phyloP scores from a whole-genome alignment of 192 early-diverging fungal species.

The Rhizophagus sp. region DNA sequence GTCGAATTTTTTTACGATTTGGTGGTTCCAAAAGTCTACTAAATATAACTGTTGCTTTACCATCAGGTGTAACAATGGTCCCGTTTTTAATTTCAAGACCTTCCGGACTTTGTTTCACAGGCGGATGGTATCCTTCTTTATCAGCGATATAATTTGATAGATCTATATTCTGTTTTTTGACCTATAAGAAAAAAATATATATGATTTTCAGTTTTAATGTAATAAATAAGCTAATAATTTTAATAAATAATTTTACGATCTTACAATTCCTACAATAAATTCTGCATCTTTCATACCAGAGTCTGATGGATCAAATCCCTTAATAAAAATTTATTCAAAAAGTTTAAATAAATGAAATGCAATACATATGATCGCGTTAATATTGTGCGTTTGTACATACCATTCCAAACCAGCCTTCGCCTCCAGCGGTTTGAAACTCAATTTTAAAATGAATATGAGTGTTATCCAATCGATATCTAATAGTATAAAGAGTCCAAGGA shows the following conservation, averaged over 20 bases:
- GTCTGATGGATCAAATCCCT: conserved; percentile 18
- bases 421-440: background rate
- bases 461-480: background rate
- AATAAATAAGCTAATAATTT: background rate
- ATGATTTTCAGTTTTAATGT: background rate
- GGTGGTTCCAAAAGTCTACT: background rate
- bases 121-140: background rate
- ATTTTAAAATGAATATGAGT: background rate
- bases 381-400: background rate
- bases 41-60: background rate
- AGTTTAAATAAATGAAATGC: too few species aligned
- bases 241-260: background rate
- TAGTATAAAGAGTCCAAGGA: background rate
- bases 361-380: too few species aligned
- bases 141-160: conserved; percentile 3
- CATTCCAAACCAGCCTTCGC: conserved; percentile 20
- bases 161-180: background rate
- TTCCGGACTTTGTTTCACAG: background rate
- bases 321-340: background rate
- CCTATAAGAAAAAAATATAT: background rate
- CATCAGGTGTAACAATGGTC: background rate
- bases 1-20: conserved; percentile 1
- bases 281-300: conserved; percentile 10
- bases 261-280: conserved; percentile 16
- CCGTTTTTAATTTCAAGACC: too few species aligned